Evolutionary conservation across 106 monocot species (phyloP).

Genomic region (Allium sativum): DNA sequence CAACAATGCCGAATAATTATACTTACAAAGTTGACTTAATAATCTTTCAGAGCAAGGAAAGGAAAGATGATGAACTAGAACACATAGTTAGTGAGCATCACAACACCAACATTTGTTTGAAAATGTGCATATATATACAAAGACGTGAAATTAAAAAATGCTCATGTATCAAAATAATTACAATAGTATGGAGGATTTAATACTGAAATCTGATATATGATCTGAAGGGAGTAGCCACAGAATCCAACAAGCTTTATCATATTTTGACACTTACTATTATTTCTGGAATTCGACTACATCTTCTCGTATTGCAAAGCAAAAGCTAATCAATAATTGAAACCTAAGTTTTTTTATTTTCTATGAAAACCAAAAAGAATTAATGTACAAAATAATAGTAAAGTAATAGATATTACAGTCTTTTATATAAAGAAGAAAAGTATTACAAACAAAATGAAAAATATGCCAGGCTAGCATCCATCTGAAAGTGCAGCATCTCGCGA

Average conservation of each 20-base stretch:
- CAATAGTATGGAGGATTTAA: neutral
- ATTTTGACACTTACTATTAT: constrained; percentile 12
- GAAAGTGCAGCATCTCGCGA: too few species aligned
- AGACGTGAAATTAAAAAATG: neutral
- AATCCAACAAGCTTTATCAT: constrained; percentile 45
- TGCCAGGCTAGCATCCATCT: too few species aligned
- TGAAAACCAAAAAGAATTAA: too few species aligned
- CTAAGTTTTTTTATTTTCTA: too few species aligned
- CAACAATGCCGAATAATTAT: neutral
- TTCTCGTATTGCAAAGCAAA: too few species aligned
- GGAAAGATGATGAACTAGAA: constrained; percentile 96
- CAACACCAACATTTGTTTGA: constrained; percentile 96
- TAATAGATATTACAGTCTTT: too few species aligned
- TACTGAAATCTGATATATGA: constrained; percentile 81
- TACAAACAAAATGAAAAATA: too few species aligned
- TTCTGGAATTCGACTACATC: too few species aligned
- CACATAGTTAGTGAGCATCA: constrained; percentile 88
- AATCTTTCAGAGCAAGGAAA: constrained; percentile 77
- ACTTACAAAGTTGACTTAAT: constrained; percentile 88
- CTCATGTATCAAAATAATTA: neutral
- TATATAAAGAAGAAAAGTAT: too few species aligned
- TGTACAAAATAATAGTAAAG: too few species aligned
- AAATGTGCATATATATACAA: constrained; percentile 6
- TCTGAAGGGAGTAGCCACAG: constrained; percentile 72
- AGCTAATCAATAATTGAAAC: too few species aligned